Evolutionary conservation across 2,329 filamentous ascomycete species (phyloP), one percentile per base, ranked within the genome.

Genomic region (Colletotrichum sp.): DNA sequence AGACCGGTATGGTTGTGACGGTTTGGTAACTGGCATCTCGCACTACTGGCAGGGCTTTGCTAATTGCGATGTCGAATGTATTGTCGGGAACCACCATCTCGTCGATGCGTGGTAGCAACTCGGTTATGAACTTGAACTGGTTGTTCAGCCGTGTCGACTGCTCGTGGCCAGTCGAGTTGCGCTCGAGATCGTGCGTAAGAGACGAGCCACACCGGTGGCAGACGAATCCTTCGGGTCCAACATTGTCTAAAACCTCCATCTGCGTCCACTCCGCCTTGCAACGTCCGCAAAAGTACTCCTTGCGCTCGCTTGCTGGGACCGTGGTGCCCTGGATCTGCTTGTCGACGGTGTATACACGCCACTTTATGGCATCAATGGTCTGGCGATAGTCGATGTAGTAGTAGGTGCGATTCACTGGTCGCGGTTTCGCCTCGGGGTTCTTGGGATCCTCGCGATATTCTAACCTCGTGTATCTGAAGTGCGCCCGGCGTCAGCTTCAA

Each of bases 341-440:
- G 79, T 96, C 96, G 79, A 99, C 92, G 72, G 93, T 94, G 82
- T 96, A 96, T 67, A 98, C 93, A 77, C 95, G 94, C 91, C 94
- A 99, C 85, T 99, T 99, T 86, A 98, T 98, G 65, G 95, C 95
- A 85, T 99, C 97, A 81, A 99, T 95, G 43, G 96, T 95, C 74
- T 95, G 94, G 75, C 97, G 95, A 82, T 98, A 98, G 83, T 98
- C 96, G 83, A 99, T 96, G 85, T 95, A 99, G 87, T 98, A 99
- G 89, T 98, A 99, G 77, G 96, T 98, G 80, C 95, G 92, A 82
- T 94, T 96, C 79, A 94, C 93, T 7, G 95, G 94, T 68, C 96
- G 93, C 74, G 94, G 93, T 75, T 96, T 94, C 67, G 95, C 95
- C 82, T 96, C 94, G 5, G 77, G 77, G 48, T 78, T 78, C 57